Percentiles rank a stretch among this genome's conserved stretches.
phyloP scores from a whole-genome alignment of 192 early-diverging fungal genomes.

The Coemansia sp. region DNA sequence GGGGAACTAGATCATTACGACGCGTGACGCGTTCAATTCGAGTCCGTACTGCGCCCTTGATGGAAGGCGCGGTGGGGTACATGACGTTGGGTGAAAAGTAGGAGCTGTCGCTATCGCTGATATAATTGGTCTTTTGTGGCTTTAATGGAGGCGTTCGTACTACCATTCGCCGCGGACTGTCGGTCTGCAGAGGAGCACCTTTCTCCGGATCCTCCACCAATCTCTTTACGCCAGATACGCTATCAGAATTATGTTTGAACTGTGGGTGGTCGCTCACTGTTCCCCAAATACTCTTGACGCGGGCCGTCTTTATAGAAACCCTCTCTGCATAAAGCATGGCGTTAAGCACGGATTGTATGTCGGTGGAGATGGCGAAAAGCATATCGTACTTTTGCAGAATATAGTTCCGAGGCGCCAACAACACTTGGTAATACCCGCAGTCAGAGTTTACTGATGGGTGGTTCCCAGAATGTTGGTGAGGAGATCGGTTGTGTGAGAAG shows the following conservation, averaged over 20 bases:
- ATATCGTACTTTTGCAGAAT: constrained; percentile 42
- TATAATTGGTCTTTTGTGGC: constrained; percentile 22
- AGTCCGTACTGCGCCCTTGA: constrained; percentile 13
- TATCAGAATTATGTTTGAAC: background rate
- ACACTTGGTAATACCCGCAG: constrained; percentile 36
- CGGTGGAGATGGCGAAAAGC: constrained; percentile 46
- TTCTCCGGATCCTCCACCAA: background rate
- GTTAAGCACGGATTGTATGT: constrained; percentile 40
- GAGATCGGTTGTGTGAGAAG: constrained; percentile 11
- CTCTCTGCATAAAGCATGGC: constrained; percentile 41
- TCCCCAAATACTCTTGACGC: background rate
- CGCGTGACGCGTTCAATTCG: constrained; percentile 5
- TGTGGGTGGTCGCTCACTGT: background rate
- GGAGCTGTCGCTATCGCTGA: constrained; percentile 46
- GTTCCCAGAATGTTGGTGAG: constrained; percentile 20
- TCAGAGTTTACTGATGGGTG: constrained; percentile 18
- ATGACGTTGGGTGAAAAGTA: constrained; percentile 34
- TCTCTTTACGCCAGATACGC: background rate
- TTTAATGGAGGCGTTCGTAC: constrained; percentile 1
- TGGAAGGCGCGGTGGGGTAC: background rate
- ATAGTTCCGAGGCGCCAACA: constrained; percentile 44
- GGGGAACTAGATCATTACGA: constrained; percentile 20
- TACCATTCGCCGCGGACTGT: constrained; percentile 29
- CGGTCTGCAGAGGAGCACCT: constrained; percentile 14
- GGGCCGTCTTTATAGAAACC: constrained; percentile 34